A percentile compares a stretch with the other conserved stretches of the same genome.
Evolutionary conservation across 805 yeast species (phyloP).

Genomic region (Ogataea glucozyma): DNA sequence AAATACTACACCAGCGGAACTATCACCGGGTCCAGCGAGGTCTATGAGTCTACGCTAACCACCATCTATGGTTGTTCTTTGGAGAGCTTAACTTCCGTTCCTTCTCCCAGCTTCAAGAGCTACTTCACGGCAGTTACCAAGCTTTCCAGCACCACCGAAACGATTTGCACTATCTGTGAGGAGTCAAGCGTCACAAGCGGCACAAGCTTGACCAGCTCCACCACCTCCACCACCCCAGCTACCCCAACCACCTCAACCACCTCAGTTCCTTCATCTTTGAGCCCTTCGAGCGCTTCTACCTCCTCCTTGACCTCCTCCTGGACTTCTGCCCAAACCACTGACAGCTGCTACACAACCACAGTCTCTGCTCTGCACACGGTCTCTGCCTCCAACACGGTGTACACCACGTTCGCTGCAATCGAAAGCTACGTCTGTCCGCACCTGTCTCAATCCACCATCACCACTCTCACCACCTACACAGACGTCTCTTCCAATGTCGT

Average conservation of each 20-base stretch:
- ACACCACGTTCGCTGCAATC: not conserved
- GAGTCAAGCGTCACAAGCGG: constrained; percentile 2
- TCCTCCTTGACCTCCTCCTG: too few species aligned
- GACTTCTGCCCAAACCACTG: too few species aligned
- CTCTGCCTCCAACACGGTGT: not conserved
- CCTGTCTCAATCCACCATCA: not conserved
- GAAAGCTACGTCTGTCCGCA: constrained; percentile 4
- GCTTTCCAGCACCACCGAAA: constrained; percentile 8
- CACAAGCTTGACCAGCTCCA: not conserved
- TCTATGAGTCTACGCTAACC: not conserved
- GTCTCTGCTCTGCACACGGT: not conserved
- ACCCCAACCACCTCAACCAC: not conserved
- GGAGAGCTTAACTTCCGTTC: constrained; percentile 5
- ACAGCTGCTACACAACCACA: not conserved
- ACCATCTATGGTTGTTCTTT: constrained; percentile 6
- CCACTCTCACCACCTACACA: constrained; percentile 5
- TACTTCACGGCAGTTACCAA: constrained; percentile 6
- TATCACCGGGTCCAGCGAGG: not conserved
- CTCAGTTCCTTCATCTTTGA: constrained; percentile 1
- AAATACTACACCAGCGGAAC: not conserved
- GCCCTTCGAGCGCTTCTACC: too few species aligned
- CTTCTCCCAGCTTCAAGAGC: constrained; percentile 1
- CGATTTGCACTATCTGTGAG: constrained; percentile 11
- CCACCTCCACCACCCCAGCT: constrained; percentile 4
- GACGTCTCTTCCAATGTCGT: constrained; percentile 5